These are phyloP conservation scores for Cladorrhinum sp. DNA, from an alignment of 2,329 filamentous ascomycete species.

Conservation along the genomic window DNA sequence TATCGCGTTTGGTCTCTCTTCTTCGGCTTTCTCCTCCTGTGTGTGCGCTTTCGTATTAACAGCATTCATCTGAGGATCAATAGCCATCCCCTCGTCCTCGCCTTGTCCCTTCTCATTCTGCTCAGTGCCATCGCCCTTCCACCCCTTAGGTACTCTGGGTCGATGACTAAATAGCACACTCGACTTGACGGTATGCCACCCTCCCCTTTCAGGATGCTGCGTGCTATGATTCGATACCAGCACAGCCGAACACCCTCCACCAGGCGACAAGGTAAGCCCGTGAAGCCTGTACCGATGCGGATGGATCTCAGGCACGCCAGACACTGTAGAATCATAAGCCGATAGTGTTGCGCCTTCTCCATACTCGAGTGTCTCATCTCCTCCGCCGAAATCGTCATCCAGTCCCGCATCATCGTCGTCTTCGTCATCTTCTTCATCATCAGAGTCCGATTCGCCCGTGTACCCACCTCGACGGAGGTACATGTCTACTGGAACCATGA, in stretches of 20 bases:
- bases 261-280: slow-evolving; percentile 52
- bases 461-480: slow-evolving; percentile 37
- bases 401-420: slow-evolving; percentile 22
- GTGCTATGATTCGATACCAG: slow-evolving; percentile 50
- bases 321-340: slow-evolving; percentile 11
- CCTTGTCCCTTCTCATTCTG: neutral
- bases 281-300: slow-evolving; percentile 51
- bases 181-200: slow-evolving; percentile 37
- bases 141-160: neutral
- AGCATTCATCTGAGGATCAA: neutral
- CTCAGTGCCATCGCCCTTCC: neutral
- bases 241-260: slow-evolving; percentile 49
- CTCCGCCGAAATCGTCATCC: slow-evolving; percentile 11
- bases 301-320: slow-evolving; percentile 40
- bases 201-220: slow-evolving; percentile 44
- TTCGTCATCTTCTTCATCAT: slow-evolving; percentile 31
- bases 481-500: slow-evolving; percentile 44
- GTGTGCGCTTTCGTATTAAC: no score
- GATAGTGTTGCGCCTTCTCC: slow-evolving; percentile 19
- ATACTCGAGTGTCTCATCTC: slow-evolving; percentile 12
- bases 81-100: neutral
- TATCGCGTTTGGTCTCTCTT: neutral
- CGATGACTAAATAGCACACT: slow-evolving; percentile 37
- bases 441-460: slow-evolving; percentile 17
- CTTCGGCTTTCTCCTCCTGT: neutral